A percentile compares a stretch with the other conserved stretches of the same genome.
phyloP scores from a whole-genome alignment of 1,139 yeast species.

The Candida sp. region DNA sequence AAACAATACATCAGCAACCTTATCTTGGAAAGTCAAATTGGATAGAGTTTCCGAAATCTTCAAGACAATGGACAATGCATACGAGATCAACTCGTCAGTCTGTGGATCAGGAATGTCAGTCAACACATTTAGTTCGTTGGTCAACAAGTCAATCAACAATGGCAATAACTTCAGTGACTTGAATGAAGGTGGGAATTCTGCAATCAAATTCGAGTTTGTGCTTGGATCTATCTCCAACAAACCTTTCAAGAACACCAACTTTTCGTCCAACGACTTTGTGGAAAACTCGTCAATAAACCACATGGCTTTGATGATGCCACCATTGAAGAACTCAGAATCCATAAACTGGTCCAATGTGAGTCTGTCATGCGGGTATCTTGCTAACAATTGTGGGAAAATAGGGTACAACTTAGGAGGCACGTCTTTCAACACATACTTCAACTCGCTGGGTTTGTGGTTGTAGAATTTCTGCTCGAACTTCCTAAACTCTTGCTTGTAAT shows the following conservation, averaged over 20 bases:
- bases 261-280: conserved; percentile 73
- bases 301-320: conserved; percentile 82
- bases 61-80: conserved; percentile 60
- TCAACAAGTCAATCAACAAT: conserved; percentile 53
- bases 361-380: conserved; percentile 49
- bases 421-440: conserved; percentile 49
- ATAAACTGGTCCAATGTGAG: conserved; percentile 55
- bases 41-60: conserved; percentile 72
- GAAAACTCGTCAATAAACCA: conserved; percentile 85
- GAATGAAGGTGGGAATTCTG: conserved; percentile 73
- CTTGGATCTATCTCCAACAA: conserved; percentile 37
- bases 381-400: conserved; percentile 38
- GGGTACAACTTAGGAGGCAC: conserved; percentile 39
- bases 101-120: conserved; percentile 20
- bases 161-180: conserved; percentile 79
- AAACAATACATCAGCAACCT: conserved; percentile 48
- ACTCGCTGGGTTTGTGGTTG: conserved; percentile 49
- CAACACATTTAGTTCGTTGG: conserved; percentile 34
- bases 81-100: conserved; percentile 48
- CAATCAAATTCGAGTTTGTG: conserved; percentile 42
- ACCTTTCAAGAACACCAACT: conserved; percentile 69
- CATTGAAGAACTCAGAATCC: conserved; percentile 67
- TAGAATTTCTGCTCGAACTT: conserved; percentile 45
- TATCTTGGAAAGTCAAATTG: conserved; percentile 77
- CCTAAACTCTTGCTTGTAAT: conserved; percentile 51